A percentile compares a stretch with the other conserved stretches of the same genome.
These are phyloP conservation scores for Lagenaria siceraria DNA, from an alignment of 306 rosid genomes.

Conservation along the genomic window DNA sequence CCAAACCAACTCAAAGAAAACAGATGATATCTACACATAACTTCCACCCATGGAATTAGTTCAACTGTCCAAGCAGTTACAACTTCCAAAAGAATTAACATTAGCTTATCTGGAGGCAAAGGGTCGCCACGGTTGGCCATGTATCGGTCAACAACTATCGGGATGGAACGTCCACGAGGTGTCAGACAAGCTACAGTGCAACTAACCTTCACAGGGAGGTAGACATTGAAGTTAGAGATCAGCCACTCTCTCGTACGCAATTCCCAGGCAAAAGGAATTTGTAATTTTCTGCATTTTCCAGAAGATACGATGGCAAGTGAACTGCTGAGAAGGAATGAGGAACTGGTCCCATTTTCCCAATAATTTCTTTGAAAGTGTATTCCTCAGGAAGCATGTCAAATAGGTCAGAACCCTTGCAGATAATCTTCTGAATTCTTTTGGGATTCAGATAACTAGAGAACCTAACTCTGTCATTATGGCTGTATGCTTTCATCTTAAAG, in stretches of 20 bases:
- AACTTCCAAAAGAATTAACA: slow-evolving; percentile 42
- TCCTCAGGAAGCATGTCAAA: slow-evolving; percentile 98
- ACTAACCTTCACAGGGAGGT: not conserved
- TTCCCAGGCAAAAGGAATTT: slow-evolving; percentile 89
- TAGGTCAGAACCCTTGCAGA: slow-evolving; percentile 72
- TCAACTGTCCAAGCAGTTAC: slow-evolving; percentile 27
- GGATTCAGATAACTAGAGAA: slow-evolving; percentile 72
- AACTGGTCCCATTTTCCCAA: slow-evolving; percentile 96
- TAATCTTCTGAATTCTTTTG: slow-evolving; percentile 61
- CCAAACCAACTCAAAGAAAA: slow-evolving; percentile 29
- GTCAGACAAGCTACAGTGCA: not conserved
- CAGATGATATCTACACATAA: slow-evolving; percentile 49
- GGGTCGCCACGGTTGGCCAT: not conserved
- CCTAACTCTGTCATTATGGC: slow-evolving; percentile 81
- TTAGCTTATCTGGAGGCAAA: not conserved
- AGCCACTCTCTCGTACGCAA: slow-evolving; percentile 51
- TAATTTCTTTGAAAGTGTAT: slow-evolving; percentile 88
- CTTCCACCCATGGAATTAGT: slow-evolving; percentile 33
- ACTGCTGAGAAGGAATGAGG: slow-evolving; percentile 95
- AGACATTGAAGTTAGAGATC: not conserved
- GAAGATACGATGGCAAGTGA: slow-evolving; percentile 80
- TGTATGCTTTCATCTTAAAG: slow-evolving; percentile 97
- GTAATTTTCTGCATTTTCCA: slow-evolving; percentile 68
- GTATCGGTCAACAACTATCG: not conserved
- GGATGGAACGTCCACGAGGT: slow-evolving; percentile 1